These are phyloP conservation scores for Sporobolomyces phaffii DNA, from an alignment of 768 basidiomycete species.

Conservation along the genomic window DNA sequence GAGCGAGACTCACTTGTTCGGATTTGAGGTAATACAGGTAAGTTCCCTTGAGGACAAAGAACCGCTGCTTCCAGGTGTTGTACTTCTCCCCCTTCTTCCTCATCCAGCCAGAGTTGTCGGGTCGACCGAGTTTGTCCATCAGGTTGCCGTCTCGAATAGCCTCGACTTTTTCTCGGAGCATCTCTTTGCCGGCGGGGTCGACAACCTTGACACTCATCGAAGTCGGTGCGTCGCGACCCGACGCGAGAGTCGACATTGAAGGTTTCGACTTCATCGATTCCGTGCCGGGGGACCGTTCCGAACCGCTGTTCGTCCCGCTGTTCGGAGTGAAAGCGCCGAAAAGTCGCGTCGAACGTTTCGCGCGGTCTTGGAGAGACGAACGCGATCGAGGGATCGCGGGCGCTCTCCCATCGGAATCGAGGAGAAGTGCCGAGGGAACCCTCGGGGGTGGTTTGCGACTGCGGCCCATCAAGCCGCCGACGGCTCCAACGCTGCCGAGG, in stretches of 20 bases:
- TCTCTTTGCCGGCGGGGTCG: conserved; percentile 19
- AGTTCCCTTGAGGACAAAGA: conserved; percentile 84
- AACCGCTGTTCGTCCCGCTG: conserved; percentile 2
- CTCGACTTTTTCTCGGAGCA: conserved; percentile 12
- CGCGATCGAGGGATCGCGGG: conserved; percentile 8
- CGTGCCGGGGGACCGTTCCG: conserved; percentile 3
- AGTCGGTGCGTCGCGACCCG: conserved; percentile 24
- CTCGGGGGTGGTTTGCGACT: conserved; percentile 33
- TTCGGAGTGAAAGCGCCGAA: conserved; percentile 23
- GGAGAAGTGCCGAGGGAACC: conserved; percentile 25
- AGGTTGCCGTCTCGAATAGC: conserved; percentile 53
- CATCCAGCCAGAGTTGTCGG: conserved; percentile 91
- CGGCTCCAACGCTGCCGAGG: conserved; percentile 16
- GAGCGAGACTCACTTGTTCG: conserved; percentile 46
- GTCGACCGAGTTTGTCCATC: conserved; percentile 79
- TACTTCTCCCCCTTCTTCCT: conserved; percentile 90
- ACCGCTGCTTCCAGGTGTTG: conserved; percentile 84
- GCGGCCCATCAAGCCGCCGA: conserved; percentile 10
- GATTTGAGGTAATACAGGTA: conserved; percentile 82
- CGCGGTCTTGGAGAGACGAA: conserved; percentile 15
- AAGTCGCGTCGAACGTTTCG: conserved; percentile 33
- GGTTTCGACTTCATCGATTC: conserved; percentile 15
- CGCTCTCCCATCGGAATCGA: conserved; percentile 22
- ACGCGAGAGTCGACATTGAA: conserved; percentile 21
- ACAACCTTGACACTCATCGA: conserved; percentile 31